These are phyloP conservation scores for Jackrogersella multiformis DNA, from an alignment of 495 filamentous ascomycete species.

Conservation along the genomic window DNA sequence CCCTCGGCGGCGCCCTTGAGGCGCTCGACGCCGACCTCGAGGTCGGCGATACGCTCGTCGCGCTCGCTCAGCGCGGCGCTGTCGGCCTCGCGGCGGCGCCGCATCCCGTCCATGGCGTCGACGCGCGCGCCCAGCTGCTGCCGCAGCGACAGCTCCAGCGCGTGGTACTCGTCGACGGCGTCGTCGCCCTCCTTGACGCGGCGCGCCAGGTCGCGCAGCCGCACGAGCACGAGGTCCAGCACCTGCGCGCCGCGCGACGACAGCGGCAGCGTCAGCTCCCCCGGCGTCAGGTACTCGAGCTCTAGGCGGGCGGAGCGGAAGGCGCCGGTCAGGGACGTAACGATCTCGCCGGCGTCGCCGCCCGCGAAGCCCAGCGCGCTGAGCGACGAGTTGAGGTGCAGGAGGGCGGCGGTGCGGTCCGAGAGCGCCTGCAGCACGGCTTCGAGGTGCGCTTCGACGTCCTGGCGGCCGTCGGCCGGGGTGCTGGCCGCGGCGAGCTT, in stretches of 20 bases:
- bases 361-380: constrained; percentile 65
- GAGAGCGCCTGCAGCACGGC: constrained; percentile 49
- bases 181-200: constrained; percentile 63
- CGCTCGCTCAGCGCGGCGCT: constrained; percentile 30
- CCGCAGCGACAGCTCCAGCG: constrained; percentile 55
- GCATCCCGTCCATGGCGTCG: constrained; percentile 51
- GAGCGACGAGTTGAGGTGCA: constrained; percentile 51
- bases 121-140: constrained; percentile 59
- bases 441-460: constrained; percentile 50
- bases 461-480: not conserved
- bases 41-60: constrained; percentile 63
- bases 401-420: constrained; percentile 51
- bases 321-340: constrained; percentile 59
- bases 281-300: constrained; percentile 72
- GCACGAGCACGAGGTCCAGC: constrained; percentile 54
- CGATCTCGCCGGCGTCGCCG: constrained; percentile 55
- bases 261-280: constrained; percentile 62
- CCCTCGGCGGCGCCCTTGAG: constrained; percentile 68
- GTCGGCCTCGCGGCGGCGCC: constrained; percentile 53
- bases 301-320: constrained; percentile 75
- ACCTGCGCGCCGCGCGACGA: constrained; percentile 57
- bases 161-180: constrained; percentile 65
- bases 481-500: constrained; percentile 39
- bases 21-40: constrained; percentile 66
- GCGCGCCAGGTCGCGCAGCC: constrained; percentile 55